phyloP scores from a whole-genome alignment of 352 stramenopile species.

The Phytophthora constricta region DNA sequence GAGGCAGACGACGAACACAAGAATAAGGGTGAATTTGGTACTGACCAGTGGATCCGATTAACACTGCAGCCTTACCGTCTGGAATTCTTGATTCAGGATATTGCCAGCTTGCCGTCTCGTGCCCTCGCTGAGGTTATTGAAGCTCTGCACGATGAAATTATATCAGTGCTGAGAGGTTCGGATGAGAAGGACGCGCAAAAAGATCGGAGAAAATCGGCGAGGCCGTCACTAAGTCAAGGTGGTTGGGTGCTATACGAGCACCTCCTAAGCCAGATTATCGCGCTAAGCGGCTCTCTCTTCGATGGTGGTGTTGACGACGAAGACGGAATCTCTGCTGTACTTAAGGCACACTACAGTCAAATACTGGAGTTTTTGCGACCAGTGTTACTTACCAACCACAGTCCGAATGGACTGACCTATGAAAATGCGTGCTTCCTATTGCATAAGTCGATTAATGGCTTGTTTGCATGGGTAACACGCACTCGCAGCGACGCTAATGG shows the following conservation, averaged over 20 bases:
- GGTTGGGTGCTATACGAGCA: conserved; percentile 78
- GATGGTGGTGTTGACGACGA: conserved; percentile 41
- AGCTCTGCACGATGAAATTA: conserved; percentile 62
- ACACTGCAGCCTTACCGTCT: conserved; percentile 75
- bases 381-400: conserved; percentile 45
- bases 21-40: conserved; percentile 44
- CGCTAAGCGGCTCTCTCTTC: conserved; percentile 42
- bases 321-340: conserved; percentile 50
- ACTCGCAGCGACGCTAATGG: conserved; percentile 43
- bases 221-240: conserved; percentile 49
- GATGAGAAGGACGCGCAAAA: conserved; percentile 27
- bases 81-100: conserved; percentile 65
- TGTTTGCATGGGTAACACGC: conserved; percentile 57
- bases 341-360: conserved; percentile 62
- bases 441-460: conserved; percentile 65
- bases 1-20: conserved; percentile 15
- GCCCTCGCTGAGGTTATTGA: conserved; percentile 56
- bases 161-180: conserved; percentile 39
- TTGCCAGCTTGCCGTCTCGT: conserved; percentile 54
- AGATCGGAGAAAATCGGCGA: conserved; percentile 30
- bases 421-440: conserved; percentile 69
- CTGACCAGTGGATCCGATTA: conserved; percentile 63
- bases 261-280: conserved; percentile 52
- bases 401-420: conserved; percentile 57
- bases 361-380: conserved; percentile 52